Evolutionary conservation across 306 rosid species (phyloP).

Genomic region (Erythrophleum fordii): DNA sequence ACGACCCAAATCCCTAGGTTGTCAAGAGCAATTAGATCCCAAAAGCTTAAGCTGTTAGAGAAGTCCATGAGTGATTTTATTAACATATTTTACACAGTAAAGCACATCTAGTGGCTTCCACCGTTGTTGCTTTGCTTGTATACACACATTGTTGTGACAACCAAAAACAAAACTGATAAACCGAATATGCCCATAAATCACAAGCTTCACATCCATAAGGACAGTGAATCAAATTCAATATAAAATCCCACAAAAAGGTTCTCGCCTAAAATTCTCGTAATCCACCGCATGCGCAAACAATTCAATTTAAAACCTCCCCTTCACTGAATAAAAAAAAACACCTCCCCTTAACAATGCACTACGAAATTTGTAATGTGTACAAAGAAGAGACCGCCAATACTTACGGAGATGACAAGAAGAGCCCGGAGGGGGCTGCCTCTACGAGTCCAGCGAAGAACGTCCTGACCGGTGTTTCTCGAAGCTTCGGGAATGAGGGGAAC

Average conservation of each 20-base stretch:
- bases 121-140: not conserved
- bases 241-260: not conserved
- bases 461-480: conserved; percentile 57
- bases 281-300: not conserved
- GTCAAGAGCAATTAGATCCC: not conserved
- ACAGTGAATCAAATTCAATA: not conserved
- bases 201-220: not conserved
- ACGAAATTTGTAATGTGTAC: not conserved
- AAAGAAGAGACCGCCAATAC: conserved; percentile 26
- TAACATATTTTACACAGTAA: not conserved
- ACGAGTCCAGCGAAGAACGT: conserved; percentile 73
- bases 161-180: not conserved
- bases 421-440: conserved; percentile 79
- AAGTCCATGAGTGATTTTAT: not conserved
- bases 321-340: too few relatives aligned
- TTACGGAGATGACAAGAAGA: conserved; percentile 79
- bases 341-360: not conserved
- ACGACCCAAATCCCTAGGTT: not conserved
- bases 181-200: not conserved
- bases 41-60: not conserved
- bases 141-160: not conserved
- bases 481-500: conserved; percentile 70
- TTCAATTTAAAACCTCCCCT: not conserved
- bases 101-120: not conserved
- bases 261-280: not conserved